Percentiles rank a stretch among this genome's conserved stretches.
Evolutionary conservation across 2,329 filamentous ascomycete genomes (phyloP).

Genomic region (Phaeosphaeria sp.): DNA sequence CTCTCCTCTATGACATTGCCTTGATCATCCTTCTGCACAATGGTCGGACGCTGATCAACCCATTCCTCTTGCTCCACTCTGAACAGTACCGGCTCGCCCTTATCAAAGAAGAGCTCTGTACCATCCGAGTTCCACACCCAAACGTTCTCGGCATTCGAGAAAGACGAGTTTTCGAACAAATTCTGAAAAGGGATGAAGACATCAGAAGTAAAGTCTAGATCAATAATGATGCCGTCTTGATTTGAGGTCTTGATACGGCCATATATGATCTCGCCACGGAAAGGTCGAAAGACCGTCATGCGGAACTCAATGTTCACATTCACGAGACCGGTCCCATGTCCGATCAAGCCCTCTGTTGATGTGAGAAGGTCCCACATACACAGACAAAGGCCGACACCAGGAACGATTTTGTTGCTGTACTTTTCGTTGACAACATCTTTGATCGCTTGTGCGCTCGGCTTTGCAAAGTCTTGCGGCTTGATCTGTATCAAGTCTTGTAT

Average conservation of each 20-base stretch:
- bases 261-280: constrained; percentile 90
- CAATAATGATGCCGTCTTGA: constrained; percentile 75
- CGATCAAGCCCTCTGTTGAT: constrained; percentile 91
- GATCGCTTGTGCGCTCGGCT: constrained; percentile 81
- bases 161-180: constrained; percentile 59
- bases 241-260: constrained; percentile 81
- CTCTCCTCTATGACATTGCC: constrained; percentile 68
- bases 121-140: constrained; percentile 85
- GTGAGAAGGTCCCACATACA: constrained; percentile 90
- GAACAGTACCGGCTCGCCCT: constrained; percentile 86
- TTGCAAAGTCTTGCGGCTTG: constrained; percentile 84
- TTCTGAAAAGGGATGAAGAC: constrained; percentile 71
- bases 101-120: constrained; percentile 82
- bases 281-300: constrained; percentile 91
- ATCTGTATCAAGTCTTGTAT: constrained; percentile 95
- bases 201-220: constrained; percentile 92
- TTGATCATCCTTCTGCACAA: constrained; percentile 68
- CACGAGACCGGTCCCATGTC: constrained; percentile 87
- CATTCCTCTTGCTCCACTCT: constrained; percentile 87
- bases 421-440: constrained; percentile 98
- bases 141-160: constrained; percentile 75
- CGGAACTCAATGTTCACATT: constrained; percentile 97
- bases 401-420: constrained; percentile 96
- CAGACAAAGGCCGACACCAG: constrained; percentile 92
- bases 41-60: constrained; percentile 89